Evolutionary conservation across 768 basidiomycete genomes (phyloP).

Genomic region (Pulveroboletus frians): DNA sequence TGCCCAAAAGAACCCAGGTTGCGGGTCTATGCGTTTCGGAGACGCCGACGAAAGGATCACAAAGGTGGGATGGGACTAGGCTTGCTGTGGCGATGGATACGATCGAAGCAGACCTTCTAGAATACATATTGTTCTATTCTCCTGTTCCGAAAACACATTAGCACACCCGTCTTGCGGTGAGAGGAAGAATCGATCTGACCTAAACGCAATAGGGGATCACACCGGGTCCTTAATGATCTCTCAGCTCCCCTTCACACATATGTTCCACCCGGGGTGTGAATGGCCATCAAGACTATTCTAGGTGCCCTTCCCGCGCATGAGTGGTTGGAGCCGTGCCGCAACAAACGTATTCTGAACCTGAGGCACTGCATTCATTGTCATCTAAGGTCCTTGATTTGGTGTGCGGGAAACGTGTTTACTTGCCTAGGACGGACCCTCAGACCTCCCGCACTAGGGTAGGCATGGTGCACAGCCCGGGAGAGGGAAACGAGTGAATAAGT

Average conservation of each 20-base stretch:
- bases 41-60: conserved; percentile 77
- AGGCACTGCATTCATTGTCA: conserved; percentile 7
- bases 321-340: conserved; percentile 80
- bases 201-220: conserved; percentile 69
- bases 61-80: conserved; percentile 80
- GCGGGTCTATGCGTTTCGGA: conserved; percentile 80
- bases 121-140: conserved; percentile 82
- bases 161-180: conserved; percentile 2
- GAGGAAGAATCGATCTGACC: conserved; percentile 39
- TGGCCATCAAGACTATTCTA: conserved; percentile 30
- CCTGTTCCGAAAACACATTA: conserved; percentile 40
- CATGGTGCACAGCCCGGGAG: conserved; percentile 71
- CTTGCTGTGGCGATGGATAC: conserved; percentile 35
- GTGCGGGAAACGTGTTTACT: conserved; percentile 13
- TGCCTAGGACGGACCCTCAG: conserved; percentile 71
- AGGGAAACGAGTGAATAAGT: conserved; percentile 33
- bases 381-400: conserved; percentile 12
- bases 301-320: conserved; percentile 37
- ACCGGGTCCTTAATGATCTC: conserved; percentile 68
- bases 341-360: conserved; percentile 77
- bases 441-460: conserved; percentile 75
- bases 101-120: conserved; percentile 72
- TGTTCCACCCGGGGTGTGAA: conserved; percentile 51
- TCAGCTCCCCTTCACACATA: conserved; percentile 73
- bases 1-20: conserved; percentile 70